A percentile compares a stretch with the other conserved stretches of the same genome.
These are phyloP conservation scores for Venturia effusa DNA, from an alignment of 2,329 filamentous ascomycete genomes.

Conservation along the genomic window DNA sequence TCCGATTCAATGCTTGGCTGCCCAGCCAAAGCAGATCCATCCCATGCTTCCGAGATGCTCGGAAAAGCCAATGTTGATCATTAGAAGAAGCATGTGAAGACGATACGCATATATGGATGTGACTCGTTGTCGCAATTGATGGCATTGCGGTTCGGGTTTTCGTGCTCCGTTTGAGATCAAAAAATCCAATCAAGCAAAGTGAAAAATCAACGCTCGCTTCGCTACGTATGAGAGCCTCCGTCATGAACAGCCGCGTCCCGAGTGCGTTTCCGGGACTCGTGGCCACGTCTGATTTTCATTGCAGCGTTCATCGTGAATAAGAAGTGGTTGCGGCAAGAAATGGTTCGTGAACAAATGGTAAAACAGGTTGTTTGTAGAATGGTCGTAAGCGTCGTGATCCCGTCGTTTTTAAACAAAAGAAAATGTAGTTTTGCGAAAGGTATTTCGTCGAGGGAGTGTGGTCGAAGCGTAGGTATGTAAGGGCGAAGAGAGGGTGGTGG, in stretches of 20 bases:
- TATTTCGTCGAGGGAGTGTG: not conserved
- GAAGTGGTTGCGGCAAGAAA: not conserved
- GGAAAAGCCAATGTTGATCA: not conserved
- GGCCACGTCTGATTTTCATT: not conserved
- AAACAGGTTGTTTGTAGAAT: not conserved
- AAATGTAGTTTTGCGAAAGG: not conserved
- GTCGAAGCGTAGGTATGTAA: not conserved
- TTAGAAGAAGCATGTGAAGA: not conserved
- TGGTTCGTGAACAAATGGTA: not conserved
- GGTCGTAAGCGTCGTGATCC: slow-evolving; percentile 8
- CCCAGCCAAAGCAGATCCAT: not conserved
- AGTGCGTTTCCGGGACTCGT: not conserved
- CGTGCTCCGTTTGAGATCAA: not conserved
- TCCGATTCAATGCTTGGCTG: not conserved
- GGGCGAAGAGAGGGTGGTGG: not conserved
- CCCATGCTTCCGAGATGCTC: not conserved
- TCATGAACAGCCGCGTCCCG: not conserved
- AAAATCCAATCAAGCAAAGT: not conserved
- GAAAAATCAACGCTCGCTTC: slow-evolving; percentile 3
- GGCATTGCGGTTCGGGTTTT: not conserved
- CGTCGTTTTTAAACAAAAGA: not conserved
- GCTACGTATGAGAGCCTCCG: slow-evolving; percentile 2
- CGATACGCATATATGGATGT: not conserved
- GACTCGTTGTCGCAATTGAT: not conserved
- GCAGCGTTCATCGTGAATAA: slow-evolving; percentile 4